Evolutionary conservation across 2,329 filamentous ascomycete species (phyloP).

Genomic region (Pseudocercospora eumusae): DNA sequence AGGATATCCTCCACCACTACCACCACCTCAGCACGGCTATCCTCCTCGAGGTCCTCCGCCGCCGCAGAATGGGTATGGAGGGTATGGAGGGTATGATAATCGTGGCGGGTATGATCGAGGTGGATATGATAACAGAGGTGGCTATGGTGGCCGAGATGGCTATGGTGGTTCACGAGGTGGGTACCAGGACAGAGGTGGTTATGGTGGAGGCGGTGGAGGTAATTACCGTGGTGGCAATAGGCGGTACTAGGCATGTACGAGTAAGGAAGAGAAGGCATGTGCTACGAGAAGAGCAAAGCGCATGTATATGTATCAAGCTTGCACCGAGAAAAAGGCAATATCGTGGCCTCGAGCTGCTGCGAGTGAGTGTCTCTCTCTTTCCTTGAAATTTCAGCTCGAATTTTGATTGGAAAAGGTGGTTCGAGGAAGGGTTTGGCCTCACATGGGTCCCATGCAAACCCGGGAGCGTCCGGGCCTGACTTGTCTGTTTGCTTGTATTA

Average conservation of each 20-base stretch:
- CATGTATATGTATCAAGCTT: too few relatives aligned
- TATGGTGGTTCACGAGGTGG: conserved; percentile 18
- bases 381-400: too few relatives aligned
- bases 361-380: too few relatives aligned
- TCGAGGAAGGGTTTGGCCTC: too few relatives aligned
- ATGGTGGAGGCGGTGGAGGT: conserved; percentile 10
- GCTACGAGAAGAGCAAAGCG: too few relatives aligned
- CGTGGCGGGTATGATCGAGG: conserved; percentile 15
- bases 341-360: too few relatives aligned
- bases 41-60: conserved; percentile 24
- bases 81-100: conserved; percentile 23
- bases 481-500: too few relatives aligned
- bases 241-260: conserved; percentile 11
- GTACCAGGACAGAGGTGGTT: conserved; percentile 17
- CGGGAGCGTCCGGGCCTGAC: too few relatives aligned
- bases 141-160: conserved; percentile 17
- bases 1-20: conserved; percentile 16
- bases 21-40: conserved; percentile 28
- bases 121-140: conserved; percentile 17
- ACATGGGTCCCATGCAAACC: too few relatives aligned
- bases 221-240: conserved; percentile 17
- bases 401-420: too few relatives aligned
- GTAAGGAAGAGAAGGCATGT: neutral
- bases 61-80: conserved; percentile 31
- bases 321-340: too few relatives aligned